A percentile compares a stretch with the other conserved stretches of the same genome.
Conservation (phyloP, 106 monocot genomes). For the Allium cepa region DNA sequence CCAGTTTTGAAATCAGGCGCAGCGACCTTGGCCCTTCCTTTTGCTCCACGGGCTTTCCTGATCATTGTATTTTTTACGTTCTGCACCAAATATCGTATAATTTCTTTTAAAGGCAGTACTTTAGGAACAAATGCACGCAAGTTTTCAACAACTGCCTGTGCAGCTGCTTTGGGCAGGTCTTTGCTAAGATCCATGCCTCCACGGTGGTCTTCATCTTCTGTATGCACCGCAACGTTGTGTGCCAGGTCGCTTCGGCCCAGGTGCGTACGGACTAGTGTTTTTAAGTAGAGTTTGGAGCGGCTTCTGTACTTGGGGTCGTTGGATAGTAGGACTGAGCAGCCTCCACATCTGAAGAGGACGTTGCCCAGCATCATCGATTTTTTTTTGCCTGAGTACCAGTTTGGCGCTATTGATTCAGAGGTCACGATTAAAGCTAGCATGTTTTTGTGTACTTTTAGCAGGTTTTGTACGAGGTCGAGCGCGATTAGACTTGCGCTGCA, state of each 20-base stretch:
- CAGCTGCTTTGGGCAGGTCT: slow-evolving; percentile 16
- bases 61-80: background rate
- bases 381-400: slow-evolving; percentile 68
- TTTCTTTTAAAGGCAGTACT: slow-evolving; percentile 31
- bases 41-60: background rate
- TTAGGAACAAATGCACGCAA: slow-evolving; percentile 10
- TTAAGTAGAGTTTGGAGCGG: slow-evolving; percentile 8
- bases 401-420: slow-evolving; percentile 70
- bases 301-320: slow-evolving; percentile 23
- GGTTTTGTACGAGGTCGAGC: slow-evolving; percentile 32
- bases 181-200: slow-evolving; percentile 15
- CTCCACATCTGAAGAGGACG: slow-evolving; percentile 80
- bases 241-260: slow-evolving; percentile 12
- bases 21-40: background rate
- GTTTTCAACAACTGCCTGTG: slow-evolving; percentile 13
- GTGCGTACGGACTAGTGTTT: slow-evolving; percentile 9
- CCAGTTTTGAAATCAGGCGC: slow-evolving; percentile 26
- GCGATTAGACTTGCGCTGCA: slow-evolving; percentile 43
- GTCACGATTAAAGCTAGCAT: slow-evolving; percentile 51
- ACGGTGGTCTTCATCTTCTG: slow-evolving; percentile 15
- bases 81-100: slow-evolving; percentile 9
- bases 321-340: slow-evolving; percentile 54
- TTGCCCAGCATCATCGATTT: slow-evolving; percentile 77
- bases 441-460: slow-evolving; percentile 16
- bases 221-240: slow-evolving; percentile 9